Evolutionary conservation across 768 basidiomycete genomes (phyloP).

Genomic region (Trametes cubensis): DNA sequence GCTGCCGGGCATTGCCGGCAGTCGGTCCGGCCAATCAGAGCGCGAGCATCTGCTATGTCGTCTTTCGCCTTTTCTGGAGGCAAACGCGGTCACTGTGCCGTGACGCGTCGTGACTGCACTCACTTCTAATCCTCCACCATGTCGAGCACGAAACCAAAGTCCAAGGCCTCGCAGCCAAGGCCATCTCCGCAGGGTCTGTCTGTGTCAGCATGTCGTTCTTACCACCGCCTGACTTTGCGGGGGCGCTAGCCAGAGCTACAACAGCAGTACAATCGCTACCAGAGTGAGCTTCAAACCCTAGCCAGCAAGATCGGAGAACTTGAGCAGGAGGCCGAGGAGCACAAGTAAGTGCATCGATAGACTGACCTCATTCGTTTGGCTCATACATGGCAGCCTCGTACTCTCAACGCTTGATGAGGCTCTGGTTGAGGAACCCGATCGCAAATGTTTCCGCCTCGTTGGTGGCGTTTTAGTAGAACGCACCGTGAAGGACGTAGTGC

Average conservation of each 20-base stretch:
- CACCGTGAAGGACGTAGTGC: constrained; percentile 93
- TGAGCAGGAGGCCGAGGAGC: constrained; percentile 95
- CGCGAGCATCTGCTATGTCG: constrained; percentile 29
- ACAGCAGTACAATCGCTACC: constrained; percentile 76
- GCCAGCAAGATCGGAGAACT: constrained; percentile 95
- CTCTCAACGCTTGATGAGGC: constrained; percentile 85
- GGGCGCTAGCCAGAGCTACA: constrained; percentile 72
- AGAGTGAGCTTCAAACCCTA: constrained; percentile 88
- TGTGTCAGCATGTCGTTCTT: neutral
- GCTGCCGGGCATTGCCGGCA: constrained; percentile 33
- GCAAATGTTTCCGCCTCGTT: constrained; percentile 95
- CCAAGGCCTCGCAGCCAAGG: constrained; percentile 57
- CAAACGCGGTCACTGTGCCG: neutral
- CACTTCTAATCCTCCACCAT: constrained; percentile 40
- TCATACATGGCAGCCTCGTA: constrained; percentile 65
- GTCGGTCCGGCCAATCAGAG: constrained; percentile 49
- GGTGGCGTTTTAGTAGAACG: constrained; percentile 95
- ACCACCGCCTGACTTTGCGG: neutral
- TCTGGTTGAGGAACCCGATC: constrained; percentile 77
- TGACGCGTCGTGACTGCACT: constrained; percentile 15
- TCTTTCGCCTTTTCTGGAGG: constrained; percentile 8
- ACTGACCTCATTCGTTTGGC: neutral
- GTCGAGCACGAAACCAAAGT: constrained; percentile 61
- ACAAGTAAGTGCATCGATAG: constrained; percentile 61
- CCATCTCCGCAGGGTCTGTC: constrained; percentile 72